phyloP scores from a whole-genome alignment of 306 rosid species.

The Quercus ilex region DNA sequence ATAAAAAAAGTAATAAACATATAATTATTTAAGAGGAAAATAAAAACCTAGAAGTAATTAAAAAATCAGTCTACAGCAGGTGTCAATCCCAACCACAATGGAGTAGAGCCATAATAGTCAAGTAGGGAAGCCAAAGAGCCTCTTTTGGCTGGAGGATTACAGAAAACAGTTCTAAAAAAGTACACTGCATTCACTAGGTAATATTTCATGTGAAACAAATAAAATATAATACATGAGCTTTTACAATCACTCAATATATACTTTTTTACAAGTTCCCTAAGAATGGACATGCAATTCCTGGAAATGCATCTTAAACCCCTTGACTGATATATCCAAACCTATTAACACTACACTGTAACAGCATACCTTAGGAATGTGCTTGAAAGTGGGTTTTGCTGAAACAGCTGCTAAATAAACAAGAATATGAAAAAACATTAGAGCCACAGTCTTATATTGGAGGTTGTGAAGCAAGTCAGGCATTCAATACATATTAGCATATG shows the following conservation, averaged over 20 bases:
- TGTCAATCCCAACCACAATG: not conserved
- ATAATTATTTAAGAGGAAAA: not conserved
- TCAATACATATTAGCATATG: not conserved
- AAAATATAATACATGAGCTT: not conserved
- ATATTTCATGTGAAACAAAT: not conserved
- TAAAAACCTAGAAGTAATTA: not conserved
- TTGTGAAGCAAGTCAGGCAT: not conserved
- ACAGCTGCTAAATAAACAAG: slow-evolving; percentile 38
- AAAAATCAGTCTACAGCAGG: not conserved
- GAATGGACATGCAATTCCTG: not conserved
- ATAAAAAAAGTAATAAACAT: not conserved
- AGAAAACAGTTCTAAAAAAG: not conserved
- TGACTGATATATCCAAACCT: not conserved
- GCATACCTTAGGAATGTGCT: slow-evolving; percentile 93
- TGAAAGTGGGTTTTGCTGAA: slow-evolving; percentile 66
- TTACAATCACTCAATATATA: not conserved
- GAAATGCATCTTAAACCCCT: not conserved
- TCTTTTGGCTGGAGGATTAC: not conserved
- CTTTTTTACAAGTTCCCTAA: not conserved
- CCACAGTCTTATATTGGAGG: not conserved
- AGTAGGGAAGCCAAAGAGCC: not conserved
- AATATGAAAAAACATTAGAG: not conserved
- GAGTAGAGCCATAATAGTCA: not conserved
- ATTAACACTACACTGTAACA: slow-evolving; percentile 23
- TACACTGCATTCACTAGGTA: not conserved